phyloP scores from a whole-genome alignment of 2,329 filamentous ascomycete species.

The Phyllosticta paracitricarpa region DNA sequence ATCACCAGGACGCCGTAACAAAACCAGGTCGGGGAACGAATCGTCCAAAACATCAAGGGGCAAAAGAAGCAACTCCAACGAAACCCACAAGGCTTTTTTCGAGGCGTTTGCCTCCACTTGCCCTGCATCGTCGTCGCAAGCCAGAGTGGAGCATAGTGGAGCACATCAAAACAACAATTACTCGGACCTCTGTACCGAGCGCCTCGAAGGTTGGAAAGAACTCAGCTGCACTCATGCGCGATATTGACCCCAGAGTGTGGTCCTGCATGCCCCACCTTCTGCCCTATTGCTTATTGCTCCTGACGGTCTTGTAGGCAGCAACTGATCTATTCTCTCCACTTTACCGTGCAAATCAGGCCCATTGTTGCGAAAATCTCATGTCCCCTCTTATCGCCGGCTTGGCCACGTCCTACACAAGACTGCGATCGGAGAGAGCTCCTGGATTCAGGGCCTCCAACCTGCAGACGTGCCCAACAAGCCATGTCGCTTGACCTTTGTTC shows the following conservation, averaged over 20 bases:
- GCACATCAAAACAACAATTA: not conserved
- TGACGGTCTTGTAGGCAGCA: not conserved
- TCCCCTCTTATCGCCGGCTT: not conserved
- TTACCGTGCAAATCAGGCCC: not conserved
- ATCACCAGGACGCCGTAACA: not conserved
- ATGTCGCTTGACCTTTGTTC: not conserved
- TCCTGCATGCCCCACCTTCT: not conserved
- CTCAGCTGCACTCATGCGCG: not conserved
- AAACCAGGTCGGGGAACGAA: not conserved
- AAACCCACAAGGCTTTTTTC: not conserved
- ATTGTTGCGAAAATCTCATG: not conserved
- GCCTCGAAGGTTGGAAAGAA: not conserved
- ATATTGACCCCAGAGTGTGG: not conserved
- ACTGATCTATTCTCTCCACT: not conserved
- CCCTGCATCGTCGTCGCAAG: not conserved
- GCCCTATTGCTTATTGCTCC: not conserved
- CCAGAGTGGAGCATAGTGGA: not conserved
- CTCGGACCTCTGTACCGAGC: not conserved
- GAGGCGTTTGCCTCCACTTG: not conserved
- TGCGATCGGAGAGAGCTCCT: not conserved
- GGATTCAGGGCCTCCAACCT: not conserved
- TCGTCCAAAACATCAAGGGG: not conserved
- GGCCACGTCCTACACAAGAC: not conserved
- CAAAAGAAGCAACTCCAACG: not conserved
- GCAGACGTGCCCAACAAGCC: not conserved